Base-by-base conservation (phyloP, 768 basidiomycete genomes). In the Cantharellus anzutake region DNA sequence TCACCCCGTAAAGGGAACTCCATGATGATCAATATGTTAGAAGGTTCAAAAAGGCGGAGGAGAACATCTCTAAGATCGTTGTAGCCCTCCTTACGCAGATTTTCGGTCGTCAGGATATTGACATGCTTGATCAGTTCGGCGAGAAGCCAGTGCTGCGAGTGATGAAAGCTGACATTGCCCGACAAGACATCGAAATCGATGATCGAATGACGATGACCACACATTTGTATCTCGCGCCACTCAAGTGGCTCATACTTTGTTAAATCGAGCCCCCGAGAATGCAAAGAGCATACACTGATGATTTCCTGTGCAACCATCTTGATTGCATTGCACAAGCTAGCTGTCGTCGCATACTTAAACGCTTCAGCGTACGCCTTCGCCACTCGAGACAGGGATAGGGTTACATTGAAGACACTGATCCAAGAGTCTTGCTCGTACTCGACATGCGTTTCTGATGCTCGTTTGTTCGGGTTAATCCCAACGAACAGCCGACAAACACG, bases 401-500 rank as follows among this genome's bases (percentile, higher is more conserved):
- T 92, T 34, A 97, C 85, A 65, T 93, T 92, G 71, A 98, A 98
- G 11, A 96, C 89, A 65, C 84, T 87, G 63, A 96, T 89, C 94
- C 93, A 96, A 20, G 85, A 84, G 64, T 99, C 96, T 39, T 86
- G 85, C 72, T 99, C 96, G 72, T 87, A 99, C 70, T 97, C 94
- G 65, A 99, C 81, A 65, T 98, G 96, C 57, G 74, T 83, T 38
- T 79, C 77, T 3, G 76, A 80, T 20, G 85, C 89, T 16, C 94
- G 80, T 65, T 83, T 82, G 70, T 92, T 91, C 2, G 92, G 84
- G 67, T 94, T 92, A 67, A 97, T 78, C 63, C 87, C 89, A 80
- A 89, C 86, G 75, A 98, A 99, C 51, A 97, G 73, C 64, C 84
- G 80, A 70, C 92, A 85, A 4, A 89, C 84, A 59, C 78, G 74